phyloP scores from a whole-genome alignment of 2,329 filamentous ascomycete species.

The Aspergillus aculeatinus region DNA sequence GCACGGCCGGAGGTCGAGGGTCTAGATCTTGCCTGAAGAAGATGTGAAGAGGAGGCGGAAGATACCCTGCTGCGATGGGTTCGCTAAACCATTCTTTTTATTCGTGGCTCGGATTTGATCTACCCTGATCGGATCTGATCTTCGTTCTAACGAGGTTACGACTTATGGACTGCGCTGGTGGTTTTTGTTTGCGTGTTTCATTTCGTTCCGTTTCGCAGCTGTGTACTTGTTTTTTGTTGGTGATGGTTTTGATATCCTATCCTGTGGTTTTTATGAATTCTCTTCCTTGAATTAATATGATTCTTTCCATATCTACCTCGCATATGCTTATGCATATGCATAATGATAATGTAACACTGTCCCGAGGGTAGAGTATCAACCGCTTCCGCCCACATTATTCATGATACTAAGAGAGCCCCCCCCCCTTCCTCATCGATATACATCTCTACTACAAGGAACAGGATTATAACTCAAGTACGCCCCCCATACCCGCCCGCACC shows the following conservation, averaged over 20 bases:
- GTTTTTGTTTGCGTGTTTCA: not conserved
- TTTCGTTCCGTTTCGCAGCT: not conserved
- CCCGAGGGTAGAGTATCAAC: too few species aligned
- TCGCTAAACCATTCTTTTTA: too few species aligned
- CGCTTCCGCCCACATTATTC: too few species aligned
- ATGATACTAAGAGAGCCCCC: too few species aligned
- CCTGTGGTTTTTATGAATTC: not conserved
- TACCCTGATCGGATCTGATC: not conserved
- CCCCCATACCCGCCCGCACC: conserved; percentile 5
- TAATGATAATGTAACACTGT: too few species aligned
- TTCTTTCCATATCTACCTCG: not conserved
- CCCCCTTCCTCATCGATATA: too few species aligned
- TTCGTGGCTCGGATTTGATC: too few species aligned
- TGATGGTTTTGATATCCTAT: too few species aligned
- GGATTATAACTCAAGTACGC: too few species aligned
- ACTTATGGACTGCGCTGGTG: not conserved
- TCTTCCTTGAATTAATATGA: not conserved
- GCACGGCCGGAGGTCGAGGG: conserved; percentile 25
- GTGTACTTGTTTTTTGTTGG: too few species aligned
- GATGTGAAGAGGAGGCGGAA: not conserved
- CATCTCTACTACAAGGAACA: too few species aligned
- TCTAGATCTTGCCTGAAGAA: not conserved
- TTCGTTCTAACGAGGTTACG: not conserved
- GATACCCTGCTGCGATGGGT: conserved; percentile 6
- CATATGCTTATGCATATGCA: too few species aligned